These are phyloP conservation scores for Scortechinia acanthostroma DNA, from an alignment of 2,329 filamentous ascomycete species.

Conservation along the genomic window DNA sequence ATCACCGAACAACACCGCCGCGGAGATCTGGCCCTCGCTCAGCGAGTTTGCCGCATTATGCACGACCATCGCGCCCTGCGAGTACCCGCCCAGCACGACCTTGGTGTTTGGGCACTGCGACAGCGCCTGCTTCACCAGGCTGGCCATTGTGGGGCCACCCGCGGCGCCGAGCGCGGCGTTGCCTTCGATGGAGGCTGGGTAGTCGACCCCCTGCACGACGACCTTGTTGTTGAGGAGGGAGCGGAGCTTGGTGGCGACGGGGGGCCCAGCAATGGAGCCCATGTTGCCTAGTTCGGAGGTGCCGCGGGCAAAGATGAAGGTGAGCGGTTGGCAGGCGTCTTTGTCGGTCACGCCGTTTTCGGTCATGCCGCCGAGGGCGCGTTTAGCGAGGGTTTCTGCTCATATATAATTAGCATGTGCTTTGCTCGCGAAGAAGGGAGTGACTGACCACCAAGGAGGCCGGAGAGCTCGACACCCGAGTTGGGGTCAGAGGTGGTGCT, in stretches of 20 bases:
- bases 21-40: not conserved
- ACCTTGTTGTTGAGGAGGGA: slow-evolving; percentile 4
- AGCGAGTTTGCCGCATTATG: slow-evolving; percentile 5
- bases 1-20: slow-evolving; percentile 5
- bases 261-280: slow-evolving; percentile 5
- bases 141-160: slow-evolving; percentile 4
- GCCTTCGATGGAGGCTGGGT: slow-evolving; percentile 4
- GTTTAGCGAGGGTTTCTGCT: too few species aligned
- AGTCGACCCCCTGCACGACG: slow-evolving; percentile 4
- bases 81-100: slow-evolving; percentile 5
- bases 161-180: slow-evolving; percentile 3
- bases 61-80: slow-evolving; percentile 5
- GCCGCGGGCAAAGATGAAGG: slow-evolving; percentile 5
- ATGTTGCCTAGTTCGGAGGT: slow-evolving; percentile 6
- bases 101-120: slow-evolving; percentile 5
- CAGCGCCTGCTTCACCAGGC: not conserved
- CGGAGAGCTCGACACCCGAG: not conserved
- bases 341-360: slow-evolving; percentile 1
- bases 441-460: not conserved
- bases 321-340: slow-evolving; percentile 5
- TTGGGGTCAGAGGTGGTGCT: not conserved
- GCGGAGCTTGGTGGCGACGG: slow-evolving; percentile 3
- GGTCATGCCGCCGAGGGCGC: not conserved
- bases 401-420: not conserved
- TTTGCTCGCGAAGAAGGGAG: not conserved